These are phyloP conservation scores for Coemansia sp. DNA, from an alignment of 192 early-diverging fungal genomes.

Conservation along the genomic window DNA sequence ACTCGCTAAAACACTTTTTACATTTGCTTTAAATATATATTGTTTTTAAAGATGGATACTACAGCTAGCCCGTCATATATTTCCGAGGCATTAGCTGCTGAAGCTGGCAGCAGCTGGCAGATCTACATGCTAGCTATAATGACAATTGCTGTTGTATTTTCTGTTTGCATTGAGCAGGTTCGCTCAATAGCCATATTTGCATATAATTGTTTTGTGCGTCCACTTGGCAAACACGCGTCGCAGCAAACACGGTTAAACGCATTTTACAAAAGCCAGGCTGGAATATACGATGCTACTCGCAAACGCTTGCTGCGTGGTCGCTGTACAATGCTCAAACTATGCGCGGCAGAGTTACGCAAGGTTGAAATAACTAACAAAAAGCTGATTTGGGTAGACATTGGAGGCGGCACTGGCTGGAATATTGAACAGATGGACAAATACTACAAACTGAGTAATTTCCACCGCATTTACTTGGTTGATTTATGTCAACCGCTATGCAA, in stretches of 20 bases:
- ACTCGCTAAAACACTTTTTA: no score
- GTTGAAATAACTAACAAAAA: slow-evolving; percentile 18
- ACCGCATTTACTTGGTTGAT: slow-evolving; percentile 77
- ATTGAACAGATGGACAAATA: slow-evolving; percentile 75
- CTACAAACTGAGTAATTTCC: slow-evolving; percentile 74
- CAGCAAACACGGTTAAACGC: slow-evolving; percentile 73
- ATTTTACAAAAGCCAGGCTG: slow-evolving; percentile 81
- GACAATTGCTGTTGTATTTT: background rate
- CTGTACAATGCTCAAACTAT: slow-evolving; percentile 77
- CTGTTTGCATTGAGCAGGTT: background rate
- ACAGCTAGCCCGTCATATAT: background rate
- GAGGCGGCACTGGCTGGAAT: slow-evolving; percentile 73
- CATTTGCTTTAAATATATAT: no score
- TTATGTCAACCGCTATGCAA: slow-evolving; percentile 79
- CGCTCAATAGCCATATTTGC: slow-evolving; percentile 45
- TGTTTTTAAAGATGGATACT: no score
- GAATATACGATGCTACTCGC: slow-evolving; percentile 78
- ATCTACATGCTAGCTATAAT: background rate
- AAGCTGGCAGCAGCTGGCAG: background rate
- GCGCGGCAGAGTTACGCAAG: slow-evolving; percentile 70
- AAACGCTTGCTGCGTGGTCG: slow-evolving; percentile 70
- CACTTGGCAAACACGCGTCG: slow-evolving; percentile 61
- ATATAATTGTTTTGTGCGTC: slow-evolving; percentile 77
- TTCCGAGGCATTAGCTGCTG: background rate
- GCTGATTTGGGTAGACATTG: slow-evolving; percentile 65